These are phyloP conservation scores for Colletotrichum sp. DNA, from an alignment of 2,329 filamentous ascomycete genomes.

Conservation along the genomic window DNA sequence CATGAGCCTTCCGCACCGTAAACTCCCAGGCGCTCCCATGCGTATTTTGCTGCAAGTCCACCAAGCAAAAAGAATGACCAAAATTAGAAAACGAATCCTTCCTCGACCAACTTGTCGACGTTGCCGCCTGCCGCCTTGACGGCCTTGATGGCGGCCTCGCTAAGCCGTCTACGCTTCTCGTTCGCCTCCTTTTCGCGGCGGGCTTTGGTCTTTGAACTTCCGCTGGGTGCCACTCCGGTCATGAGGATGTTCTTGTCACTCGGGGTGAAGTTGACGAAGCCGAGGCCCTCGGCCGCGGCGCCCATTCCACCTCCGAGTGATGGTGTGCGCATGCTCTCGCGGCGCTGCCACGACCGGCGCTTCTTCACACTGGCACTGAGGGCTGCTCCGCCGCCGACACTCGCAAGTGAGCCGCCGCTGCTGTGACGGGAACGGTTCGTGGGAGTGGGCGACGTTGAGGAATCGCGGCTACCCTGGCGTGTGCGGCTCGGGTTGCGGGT, in stretches of 20 bases:
- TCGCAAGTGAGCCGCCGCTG: constrained; percentile 40
- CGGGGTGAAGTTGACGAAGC: constrained; percentile 92
- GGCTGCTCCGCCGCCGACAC: constrained; percentile 37
- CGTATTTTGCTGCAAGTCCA: background rate
- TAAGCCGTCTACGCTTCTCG: constrained; percentile 74
- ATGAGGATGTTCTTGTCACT: constrained; percentile 80
- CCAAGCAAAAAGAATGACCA: background rate
- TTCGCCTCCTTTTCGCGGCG: constrained; percentile 85
- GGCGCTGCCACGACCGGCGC: constrained; percentile 34
- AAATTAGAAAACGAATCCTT: constrained; percentile 50
- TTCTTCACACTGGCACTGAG: constrained; percentile 44
- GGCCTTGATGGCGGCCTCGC: constrained; percentile 71
- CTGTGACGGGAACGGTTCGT: constrained; percentile 39
- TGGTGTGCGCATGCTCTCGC: constrained; percentile 31
- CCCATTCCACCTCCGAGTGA: constrained; percentile 31
- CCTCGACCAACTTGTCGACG: constrained; percentile 56
- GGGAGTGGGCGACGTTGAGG: constrained; percentile 43
- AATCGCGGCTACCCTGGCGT: constrained; percentile 24
- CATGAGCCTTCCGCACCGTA: background rate
- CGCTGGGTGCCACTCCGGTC: constrained; percentile 88
- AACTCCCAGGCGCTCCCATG: constrained; percentile 8
- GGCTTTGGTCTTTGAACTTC: constrained; percentile 94
- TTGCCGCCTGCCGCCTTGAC: constrained; percentile 76
- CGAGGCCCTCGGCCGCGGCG: constrained; percentile 41
- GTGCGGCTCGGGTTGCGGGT: constrained; percentile 39